Evolutionary conservation across 192 early-diverging fungal species (phyloP), one percentile per base, ranked within the genome.

Genomic region (Coemansia sp.): DNA sequence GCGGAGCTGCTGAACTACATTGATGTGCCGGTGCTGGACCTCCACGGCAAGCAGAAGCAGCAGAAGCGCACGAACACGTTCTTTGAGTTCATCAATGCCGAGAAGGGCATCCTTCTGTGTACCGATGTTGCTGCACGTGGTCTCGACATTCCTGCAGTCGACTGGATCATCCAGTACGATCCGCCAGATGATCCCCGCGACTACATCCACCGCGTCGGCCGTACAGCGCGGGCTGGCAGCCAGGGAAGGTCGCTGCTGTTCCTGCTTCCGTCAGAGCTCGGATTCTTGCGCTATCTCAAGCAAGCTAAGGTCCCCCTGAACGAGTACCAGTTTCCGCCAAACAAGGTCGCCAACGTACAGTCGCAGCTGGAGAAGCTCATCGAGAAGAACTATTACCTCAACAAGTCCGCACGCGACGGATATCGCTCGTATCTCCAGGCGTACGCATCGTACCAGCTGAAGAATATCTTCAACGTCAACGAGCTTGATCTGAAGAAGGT

Each of bases 161-260:
- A 98, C 74, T 99, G 95, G 96, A 99, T 99, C 73, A 91, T 99
- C 61, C 97, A 99, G 81, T 99, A 91, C 75, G 97, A 99, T 76
- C 96, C 97, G 17, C 97, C 97, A 70, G 96, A 98, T 92, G 97
- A 99, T 85, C 95, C 96, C 67, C 91, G 95, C 74, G 92, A 95
- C 74, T 96, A 96, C 71, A 95, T 96, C 52, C 94, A 96, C 70
- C 88, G 94, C 70, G 94, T 96, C 23, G 96, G 97, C 33, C 90
- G 97, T 62, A 99, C 97, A 0, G 97, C 97, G 5, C 89, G 97
- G 71, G 94, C 91, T 0, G 93, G 94, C 62, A 86, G 91, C 40
- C 73, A 86, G 33, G 97, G 97, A 46, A 90, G 91, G 71, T 94
- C 95, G 23, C 83, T 99, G n/a, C 77, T 99, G 20, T 97, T 98